Evolutionary conservation across 2,329 filamentous ascomycete genomes (phyloP), one percentile per base, ranked within the genome.

Genomic region (Elsinoe necatrix): DNA sequence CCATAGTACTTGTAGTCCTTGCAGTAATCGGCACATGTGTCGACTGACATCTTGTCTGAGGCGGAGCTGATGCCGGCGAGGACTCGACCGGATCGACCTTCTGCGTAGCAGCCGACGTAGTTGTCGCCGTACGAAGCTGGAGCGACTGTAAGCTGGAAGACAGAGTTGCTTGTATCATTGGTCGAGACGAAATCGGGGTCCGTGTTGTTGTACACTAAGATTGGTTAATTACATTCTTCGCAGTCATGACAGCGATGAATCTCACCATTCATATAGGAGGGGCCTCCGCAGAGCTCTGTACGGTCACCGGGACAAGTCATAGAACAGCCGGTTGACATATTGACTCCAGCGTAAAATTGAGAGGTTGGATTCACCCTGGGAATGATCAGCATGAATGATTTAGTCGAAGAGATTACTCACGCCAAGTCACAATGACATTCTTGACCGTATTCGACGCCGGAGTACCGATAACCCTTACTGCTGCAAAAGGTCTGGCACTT

Each of bases 101-200:
- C 76, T 6, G 64, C 66, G 63, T 79, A 85, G 71, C 84, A 88
- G 56, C 84, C 84, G 7, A 78, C 66, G 60, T 81, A 77, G 45
- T 73, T 54, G 18, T 41, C 39, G 39, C 55, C 57, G 52, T 57
- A 63, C 1, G 60, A 45, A 7, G 57, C 57, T 11, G 54, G 37
- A 9, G 58, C 41, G 11, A 56, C 45, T 6, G 55, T 58, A 12
- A 60, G 29, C 16, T 56, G 52, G n/a, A 51, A 54, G 51, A 58
- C 57, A 12, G 59, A 58, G 4, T 56, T 55, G 31, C 35, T 23
- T 3, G 31, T 25, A 42, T 57, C 43, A 21, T 55, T 58, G 21
- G 60, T 63, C 3, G 59, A 55, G 11, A 58, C 55, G 61, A 68
- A 67, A 23, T 37, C 34, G 2, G 63, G 61, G 43, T 66, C 62